Evolutionary conservation across 2,329 filamentous ascomycete genomes (phyloP).

Genomic region (Daldinia sp.): DNA sequence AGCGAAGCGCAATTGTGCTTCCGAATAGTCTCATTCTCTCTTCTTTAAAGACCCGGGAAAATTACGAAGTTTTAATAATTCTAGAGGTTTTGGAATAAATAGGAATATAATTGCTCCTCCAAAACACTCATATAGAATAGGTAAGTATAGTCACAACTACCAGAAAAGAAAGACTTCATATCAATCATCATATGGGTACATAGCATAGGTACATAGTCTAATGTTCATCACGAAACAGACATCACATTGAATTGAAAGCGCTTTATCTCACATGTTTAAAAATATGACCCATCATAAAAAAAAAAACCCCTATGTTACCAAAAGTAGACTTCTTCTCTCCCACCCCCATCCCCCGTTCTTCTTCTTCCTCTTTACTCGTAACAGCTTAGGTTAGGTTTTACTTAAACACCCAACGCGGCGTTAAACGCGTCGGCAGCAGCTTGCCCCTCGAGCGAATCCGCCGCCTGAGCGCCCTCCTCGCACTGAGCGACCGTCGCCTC

Average conservation of each 20-base stretch:
- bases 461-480: conserved; percentile 51
- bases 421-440: conserved; percentile 57
- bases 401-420: conserved; percentile 54
- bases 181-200: background rate
- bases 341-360: background rate
- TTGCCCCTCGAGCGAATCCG: conserved; percentile 51
- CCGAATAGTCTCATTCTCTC: background rate
- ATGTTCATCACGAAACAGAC: conserved; percentile 26
- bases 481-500: conserved; percentile 52
- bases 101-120: too few species aligned
- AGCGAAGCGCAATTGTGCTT: background rate
- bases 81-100: background rate
- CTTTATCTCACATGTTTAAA: conserved; percentile 11
- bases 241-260: conserved; percentile 19
- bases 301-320: conserved; percentile 5
- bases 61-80: background rate
- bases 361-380: background rate
- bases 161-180: background rate
- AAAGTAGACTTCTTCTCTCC: background rate
- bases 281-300: conserved; percentile 8
- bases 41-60: too few species aligned
- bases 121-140: background rate
- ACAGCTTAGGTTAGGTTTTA: too few species aligned
- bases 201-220: background rate
- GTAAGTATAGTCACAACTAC: background rate